phyloP scores from a whole-genome alignment of 495 filamentous ascomycete species.

The Neurospora hispaniola region DNA sequence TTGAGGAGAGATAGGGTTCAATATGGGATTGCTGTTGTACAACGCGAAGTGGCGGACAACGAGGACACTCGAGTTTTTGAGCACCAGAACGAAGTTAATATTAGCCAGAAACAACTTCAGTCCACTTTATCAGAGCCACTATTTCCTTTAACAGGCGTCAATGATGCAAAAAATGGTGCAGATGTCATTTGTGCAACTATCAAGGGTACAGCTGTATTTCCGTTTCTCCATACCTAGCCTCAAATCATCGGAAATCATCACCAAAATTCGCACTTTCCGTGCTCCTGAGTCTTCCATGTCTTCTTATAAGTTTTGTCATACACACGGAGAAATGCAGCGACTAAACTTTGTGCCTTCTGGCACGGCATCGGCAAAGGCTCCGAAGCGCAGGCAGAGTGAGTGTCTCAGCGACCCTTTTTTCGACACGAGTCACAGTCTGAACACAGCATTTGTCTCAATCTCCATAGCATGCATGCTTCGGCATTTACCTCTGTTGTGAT shows the following conservation, averaged over 20 bases:
- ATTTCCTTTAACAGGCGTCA: not conserved
- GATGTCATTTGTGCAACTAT: not conserved
- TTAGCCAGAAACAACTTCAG: not conserved
- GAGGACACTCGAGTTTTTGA: not conserved
- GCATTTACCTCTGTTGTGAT: not conserved
- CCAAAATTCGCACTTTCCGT: too few relatives aligned
- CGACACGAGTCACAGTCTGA: not conserved
- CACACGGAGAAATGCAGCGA: not conserved
- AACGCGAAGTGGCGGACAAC: not conserved
- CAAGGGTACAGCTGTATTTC: not conserved
- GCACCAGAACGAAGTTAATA: not conserved
- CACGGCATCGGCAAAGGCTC: not conserved
- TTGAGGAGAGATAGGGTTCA: too few relatives aligned
- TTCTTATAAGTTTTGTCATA: not conserved
- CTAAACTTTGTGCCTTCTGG: not conserved
- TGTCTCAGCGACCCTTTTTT: not conserved
- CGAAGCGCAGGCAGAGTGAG: not conserved
- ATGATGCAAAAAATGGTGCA: not conserved
- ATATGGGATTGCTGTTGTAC: not conserved
- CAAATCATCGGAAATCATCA: not conserved
- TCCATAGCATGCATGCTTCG: not conserved
- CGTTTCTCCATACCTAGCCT: not conserved
- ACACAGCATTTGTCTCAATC: not conserved
- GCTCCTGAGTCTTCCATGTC: not conserved
- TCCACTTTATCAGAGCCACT: not conserved